Base-by-base conservation (phyloP, 768 basidiomycete genomes). In the Tulasnella sp. region DNA sequence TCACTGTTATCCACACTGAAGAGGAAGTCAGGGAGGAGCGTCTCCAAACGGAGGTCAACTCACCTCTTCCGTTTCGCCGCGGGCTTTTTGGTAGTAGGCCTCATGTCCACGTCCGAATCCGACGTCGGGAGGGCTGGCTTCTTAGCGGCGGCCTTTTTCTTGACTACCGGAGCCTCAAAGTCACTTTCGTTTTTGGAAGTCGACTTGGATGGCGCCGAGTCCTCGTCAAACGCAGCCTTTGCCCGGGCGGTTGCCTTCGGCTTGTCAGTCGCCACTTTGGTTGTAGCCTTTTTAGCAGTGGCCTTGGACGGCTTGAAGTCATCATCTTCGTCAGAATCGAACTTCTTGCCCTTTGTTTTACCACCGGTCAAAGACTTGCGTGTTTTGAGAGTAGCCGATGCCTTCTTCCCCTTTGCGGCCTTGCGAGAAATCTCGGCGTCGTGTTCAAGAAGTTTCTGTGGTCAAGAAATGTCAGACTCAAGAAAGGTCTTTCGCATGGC, bases 231-330 rank as follows among this genome's bases (percentile, higher is more conserved):
- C 62, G 73, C 63, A 69, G 67, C 67, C 21, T 54, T 45, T 11
- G 60, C 43, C 6, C 56, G 36, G 25, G 42, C 52, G 25, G 58
- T 57, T 6, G 63, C 55, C 35, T 59, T 55, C n/a, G 64, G 4
- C 35, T 69, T 71, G 6, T 63, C 57, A 4, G 68, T 66, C 4
- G 68, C 62, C 3, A 63, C 61, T 53, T 67, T 66, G 39, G 65
- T 64, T 46, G 63, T 62, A 12, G 63, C 59, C 55, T 67, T 65
- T 43, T 63, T 61, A 2, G 70, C 72, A 1, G 69, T 69, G 3
- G 74, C 73, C 61, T 77, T 78, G 51, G 66, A 68, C 2, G 78
- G 79, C 61, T 73, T 75, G 67, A 78, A 81, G 57, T 80, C 78
- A 55, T 79, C 78, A 21, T 79, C 78, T 3, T 70, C 73, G 56